Percentiles rank a stretch among this genome's conserved stretches.
These are phyloP conservation scores for Candida schatavii DNA, from an alignment of 805 yeast species.

Conservation along the genomic window DNA sequence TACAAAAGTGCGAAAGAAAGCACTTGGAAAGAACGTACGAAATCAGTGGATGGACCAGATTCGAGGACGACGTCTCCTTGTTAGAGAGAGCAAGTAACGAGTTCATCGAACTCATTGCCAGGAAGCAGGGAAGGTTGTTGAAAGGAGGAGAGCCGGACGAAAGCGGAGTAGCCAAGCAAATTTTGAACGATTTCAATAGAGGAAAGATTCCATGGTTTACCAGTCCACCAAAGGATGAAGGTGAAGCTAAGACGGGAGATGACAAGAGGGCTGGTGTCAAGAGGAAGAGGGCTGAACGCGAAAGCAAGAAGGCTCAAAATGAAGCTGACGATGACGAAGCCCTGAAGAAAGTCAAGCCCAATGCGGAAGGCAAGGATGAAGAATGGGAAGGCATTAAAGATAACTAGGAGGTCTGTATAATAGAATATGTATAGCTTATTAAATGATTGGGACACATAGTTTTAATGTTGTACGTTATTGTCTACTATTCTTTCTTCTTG, in stretches of 20 bases:
- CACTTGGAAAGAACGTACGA: constrained; percentile 96
- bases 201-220: constrained; percentile 99
- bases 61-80: constrained; percentile 46
- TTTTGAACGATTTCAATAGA: constrained; percentile 91
- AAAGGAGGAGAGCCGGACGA: constrained; percentile 99
- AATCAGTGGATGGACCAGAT: constrained; percentile 77
- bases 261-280: constrained; percentile 53
- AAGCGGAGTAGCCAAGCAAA: constrained; percentile 83
- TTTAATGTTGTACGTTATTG: too few species aligned
- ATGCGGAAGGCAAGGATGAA: constrained; percentile 10
- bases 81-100: constrained; percentile 50
- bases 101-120: constrained; percentile 85
- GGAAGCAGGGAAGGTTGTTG: constrained; percentile 86
- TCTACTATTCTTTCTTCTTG: too few species aligned
- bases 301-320: constrained; percentile 22
- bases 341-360: constrained; percentile 20
- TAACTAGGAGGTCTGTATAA: constrained; percentile 7
- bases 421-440: too few species aligned
- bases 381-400: constrained; percentile 29
- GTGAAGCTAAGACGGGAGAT: constrained; percentile 46
- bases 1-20: constrained; percentile 79
- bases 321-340: constrained; percentile 15
- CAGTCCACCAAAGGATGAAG: constrained; percentile 80
- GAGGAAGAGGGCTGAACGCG: constrained; percentile 52
- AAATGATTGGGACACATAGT: too few species aligned